These are phyloP conservation scores for Rhodofomes roseus DNA, from an alignment of 1,284 basidiomycete species.

Conservation along the genomic window DNA sequence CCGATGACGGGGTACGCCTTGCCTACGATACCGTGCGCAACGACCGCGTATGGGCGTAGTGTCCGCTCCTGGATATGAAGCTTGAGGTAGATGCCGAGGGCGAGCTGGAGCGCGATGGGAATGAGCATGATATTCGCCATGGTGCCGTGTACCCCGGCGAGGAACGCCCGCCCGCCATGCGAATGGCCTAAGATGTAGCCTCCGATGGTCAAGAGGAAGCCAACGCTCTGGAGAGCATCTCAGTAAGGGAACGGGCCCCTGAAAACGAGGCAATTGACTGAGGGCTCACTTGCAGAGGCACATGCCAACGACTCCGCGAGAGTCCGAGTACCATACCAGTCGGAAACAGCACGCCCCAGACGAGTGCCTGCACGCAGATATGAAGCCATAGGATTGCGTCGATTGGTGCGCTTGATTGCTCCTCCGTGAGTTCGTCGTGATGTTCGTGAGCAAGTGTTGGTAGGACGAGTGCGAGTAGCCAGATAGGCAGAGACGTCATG, in stretches of 20 bases:
- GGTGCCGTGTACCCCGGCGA: slow-evolving; percentile 64
- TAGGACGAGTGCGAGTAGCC: slow-evolving; percentile 12
- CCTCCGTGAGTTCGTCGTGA: slow-evolving; percentile 57
- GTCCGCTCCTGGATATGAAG: slow-evolving; percentile 84
- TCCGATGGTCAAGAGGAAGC: slow-evolving; percentile 64
- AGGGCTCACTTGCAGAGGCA: slow-evolving; percentile 68
- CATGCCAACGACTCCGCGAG: slow-evolving; percentile 79
- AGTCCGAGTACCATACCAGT: slow-evolving; percentile 86
- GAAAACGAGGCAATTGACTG: not conserved
- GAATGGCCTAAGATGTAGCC: slow-evolving; percentile 78
- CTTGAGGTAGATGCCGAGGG: slow-evolving; percentile 87
- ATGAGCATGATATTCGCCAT: slow-evolving; percentile 69
- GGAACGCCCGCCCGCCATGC: slow-evolving; percentile 77
- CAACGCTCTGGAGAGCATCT: slow-evolving; percentile 46
- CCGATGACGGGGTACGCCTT: slow-evolving; percentile 85
- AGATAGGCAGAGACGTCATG: not conserved
- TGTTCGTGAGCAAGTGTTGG: slow-evolving; percentile 52
- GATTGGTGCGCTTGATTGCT: slow-evolving; percentile 62
- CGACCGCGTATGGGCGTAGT: slow-evolving; percentile 72
- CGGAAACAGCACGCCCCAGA: slow-evolving; percentile 85
- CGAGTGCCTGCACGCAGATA: slow-evolving; percentile 67
- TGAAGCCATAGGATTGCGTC: slow-evolving; percentile 80
- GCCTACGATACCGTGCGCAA: slow-evolving; percentile 78
- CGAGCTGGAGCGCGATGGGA: slow-evolving; percentile 66
- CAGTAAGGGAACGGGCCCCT: not conserved